Evolutionary conservation across 2,329 filamentous ascomycete genomes (phyloP), one percentile per base, ranked within the genome.

Genomic region (Herpomyces periplanetae): DNA sequence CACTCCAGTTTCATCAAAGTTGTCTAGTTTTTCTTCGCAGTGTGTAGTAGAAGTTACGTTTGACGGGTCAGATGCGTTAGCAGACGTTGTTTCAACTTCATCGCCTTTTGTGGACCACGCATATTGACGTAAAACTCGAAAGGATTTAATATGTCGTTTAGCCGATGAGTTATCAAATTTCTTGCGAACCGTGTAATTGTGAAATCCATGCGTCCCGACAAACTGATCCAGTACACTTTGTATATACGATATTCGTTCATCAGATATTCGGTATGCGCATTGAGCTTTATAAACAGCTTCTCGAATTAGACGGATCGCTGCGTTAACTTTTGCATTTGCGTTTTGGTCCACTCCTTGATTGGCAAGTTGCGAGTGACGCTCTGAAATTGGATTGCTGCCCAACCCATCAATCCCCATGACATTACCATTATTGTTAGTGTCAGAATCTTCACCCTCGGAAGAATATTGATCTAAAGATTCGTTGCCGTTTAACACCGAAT

Each of bases 141-240:
- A 96, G 2, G 66, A 80, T 36, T 73, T 80, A 45, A 96, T 96
- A 33, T 65, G 58, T 4, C 80, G 58, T 39, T 75, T 80, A 6
- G 71, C 58, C 0, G 69, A 84, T 0, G 71, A 53, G 33, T 96
- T 80, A 14, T 43, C 51, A 41, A 50, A 58, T 0, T 52, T 46
- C 42, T 91, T 96, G 28, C 80, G 63, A 22, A 96, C 57, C 2
- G 80, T 96, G 45, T 84, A 96, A 47, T 96, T 96, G 51, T 88
- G 73, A 45, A 62, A 96, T 43, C 85, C 87, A 31, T 50, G 51
- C 3, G 73, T 88, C 26, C 80, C 80, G 5, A 62, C 40, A 39
- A 80, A 96, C 27, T 50, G 45, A 30, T 55, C 40, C 5, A 96
- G 49, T 0, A 59, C 58, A 13, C 54, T 49, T 35, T 85, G 68